phyloP scores from a whole-genome alignment of 192 early-diverging fungal genomes.

The Entophlyctis helioformis region DNA sequence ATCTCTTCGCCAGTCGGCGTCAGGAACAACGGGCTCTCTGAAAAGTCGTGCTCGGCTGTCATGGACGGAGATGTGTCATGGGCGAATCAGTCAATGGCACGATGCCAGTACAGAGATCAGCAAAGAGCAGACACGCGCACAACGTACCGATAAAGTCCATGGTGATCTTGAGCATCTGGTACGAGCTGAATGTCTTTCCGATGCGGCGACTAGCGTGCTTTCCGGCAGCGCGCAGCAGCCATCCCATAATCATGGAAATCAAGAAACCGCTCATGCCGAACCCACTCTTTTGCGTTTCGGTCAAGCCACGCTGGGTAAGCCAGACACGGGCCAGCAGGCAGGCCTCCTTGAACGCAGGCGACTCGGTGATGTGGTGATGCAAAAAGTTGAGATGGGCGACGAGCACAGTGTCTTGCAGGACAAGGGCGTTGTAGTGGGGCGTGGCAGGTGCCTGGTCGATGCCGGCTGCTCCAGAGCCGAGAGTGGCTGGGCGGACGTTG shows the following conservation, averaged over 20 bases:
- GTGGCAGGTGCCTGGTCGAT: conserved; percentile 42
- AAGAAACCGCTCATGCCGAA: conserved; percentile 61
- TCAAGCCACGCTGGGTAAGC: conserved; percentile 67
- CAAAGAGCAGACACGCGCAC: conserved; percentile 1
- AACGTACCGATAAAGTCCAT: conserved; percentile 63
- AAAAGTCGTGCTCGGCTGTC: conserved; percentile 56
- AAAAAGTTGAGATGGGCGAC: conserved; percentile 67
- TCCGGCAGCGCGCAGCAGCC: conserved; percentile 58
- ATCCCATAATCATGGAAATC: conserved; percentile 78
- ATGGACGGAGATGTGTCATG: no score
- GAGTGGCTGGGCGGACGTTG: conserved; percentile 56
- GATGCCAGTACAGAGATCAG: background rate
- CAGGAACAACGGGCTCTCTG: conserved; percentile 52
- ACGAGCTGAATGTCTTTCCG: conserved; percentile 59
- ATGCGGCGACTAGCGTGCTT: conserved; percentile 30
- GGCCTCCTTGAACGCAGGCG: conserved; percentile 69
- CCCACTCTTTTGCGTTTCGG: no score
- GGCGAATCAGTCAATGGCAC: background rate
- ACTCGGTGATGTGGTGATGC: conserved; percentile 57
- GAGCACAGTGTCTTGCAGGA: conserved; percentile 65
- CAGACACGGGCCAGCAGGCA: conserved; percentile 73
- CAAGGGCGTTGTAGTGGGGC: conserved; percentile 77
- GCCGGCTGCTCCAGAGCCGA: conserved; percentile 3
- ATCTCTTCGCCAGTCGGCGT: conserved; percentile 38
- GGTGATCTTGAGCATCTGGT: conserved; percentile 74